These are phyloP conservation scores for Paecilomyces sp. DNA, from an alignment of 2,329 filamentous ascomycete species.

Conservation along the genomic window DNA sequence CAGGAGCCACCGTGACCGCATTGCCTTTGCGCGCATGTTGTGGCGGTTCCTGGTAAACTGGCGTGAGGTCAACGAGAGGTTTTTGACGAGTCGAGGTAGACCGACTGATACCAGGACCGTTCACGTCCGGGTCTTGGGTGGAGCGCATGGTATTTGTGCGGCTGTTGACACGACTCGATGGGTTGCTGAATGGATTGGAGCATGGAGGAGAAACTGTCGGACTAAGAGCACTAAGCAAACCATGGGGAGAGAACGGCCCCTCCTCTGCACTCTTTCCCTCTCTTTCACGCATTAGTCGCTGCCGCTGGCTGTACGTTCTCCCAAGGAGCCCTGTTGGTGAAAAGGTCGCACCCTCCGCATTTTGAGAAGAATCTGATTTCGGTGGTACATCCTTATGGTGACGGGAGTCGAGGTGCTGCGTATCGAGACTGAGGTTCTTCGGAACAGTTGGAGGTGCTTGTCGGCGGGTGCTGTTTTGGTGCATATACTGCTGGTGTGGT, in stretches of 20 bases:
- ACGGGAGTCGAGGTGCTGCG: conserved; percentile 4
- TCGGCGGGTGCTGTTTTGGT: conserved; percentile 21
- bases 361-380: conserved; percentile 4
- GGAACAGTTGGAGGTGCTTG: conserved; percentile 23
- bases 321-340: conserved; percentile 29
- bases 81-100: conserved; percentile 38
- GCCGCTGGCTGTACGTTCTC: conserved; percentile 32
- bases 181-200: conserved; percentile 19
- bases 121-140: conserved; percentile 13
- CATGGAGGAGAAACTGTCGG: conserved; percentile 37
- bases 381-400: conserved; percentile 4
- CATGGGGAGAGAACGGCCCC: conserved; percentile 44
- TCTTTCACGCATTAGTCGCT: conserved; percentile 31
- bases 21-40: conserved; percentile 27
- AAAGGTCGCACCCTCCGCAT: conserved; percentile 25
- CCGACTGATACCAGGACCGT: conserved; percentile 32
- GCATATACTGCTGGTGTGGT: conserved; percentile 44
- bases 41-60: conserved; percentile 57
- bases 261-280: conserved; percentile 28
- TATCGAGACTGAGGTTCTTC: conserved; percentile 18
- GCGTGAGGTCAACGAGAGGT: conserved; percentile 61
- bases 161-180: conserved; percentile 12
- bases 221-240: conserved; percentile 47
- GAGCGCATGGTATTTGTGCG: conserved; percentile 28
- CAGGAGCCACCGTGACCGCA: conserved; percentile 37